Evolutionary conservation across 768 basidiomycete species (phyloP).

Genomic region (Serpula lacrymans): DNA sequence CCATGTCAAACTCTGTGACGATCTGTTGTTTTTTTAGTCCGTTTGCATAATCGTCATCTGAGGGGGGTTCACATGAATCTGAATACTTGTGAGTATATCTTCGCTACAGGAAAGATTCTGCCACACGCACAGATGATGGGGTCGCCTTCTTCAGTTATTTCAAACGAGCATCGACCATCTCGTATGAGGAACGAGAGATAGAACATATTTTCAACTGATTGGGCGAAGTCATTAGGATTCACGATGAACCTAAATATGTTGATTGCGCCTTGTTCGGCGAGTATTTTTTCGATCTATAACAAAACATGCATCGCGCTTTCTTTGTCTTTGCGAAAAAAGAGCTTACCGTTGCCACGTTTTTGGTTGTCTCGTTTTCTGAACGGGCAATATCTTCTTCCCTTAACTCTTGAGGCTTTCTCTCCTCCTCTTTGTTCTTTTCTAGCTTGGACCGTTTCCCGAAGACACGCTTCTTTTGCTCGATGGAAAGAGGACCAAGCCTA

Average conservation of each 20-base stretch:
- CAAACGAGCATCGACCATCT: constrained; percentile 76
- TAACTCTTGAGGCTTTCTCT: constrained; percentile 73
- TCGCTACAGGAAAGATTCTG: neutral
- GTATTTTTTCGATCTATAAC: constrained; percentile 56
- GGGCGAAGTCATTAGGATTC: constrained; percentile 87
- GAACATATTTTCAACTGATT: constrained; percentile 96
- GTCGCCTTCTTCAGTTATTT: constrained; percentile 63
- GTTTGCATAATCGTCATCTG: constrained; percentile 55
- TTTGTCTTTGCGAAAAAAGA: too few species aligned
- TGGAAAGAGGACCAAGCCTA: constrained; percentile 91
- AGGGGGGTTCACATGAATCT: constrained; percentile 67
- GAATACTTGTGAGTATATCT: neutral
- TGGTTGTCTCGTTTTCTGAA: constrained; percentile 85
- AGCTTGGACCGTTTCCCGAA: constrained; percentile 58
- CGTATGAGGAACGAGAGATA: constrained; percentile 91
- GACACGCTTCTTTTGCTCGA: constrained; percentile 79
- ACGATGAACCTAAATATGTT: constrained; percentile 87
- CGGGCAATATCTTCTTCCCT: constrained; percentile 79
- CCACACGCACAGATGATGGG: constrained; percentile 66
- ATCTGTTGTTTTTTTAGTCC: constrained; percentile 78
- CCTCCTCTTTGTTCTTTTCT: constrained; percentile 69
- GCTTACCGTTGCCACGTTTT: constrained; percentile 74
- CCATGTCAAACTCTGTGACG: constrained; percentile 89
- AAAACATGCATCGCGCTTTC: too few species aligned
- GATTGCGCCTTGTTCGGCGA: constrained; percentile 47